phyloP scores from a whole-genome alignment of 495 filamentous ascomycete species.

The Bacidia gigantensis region DNA sequence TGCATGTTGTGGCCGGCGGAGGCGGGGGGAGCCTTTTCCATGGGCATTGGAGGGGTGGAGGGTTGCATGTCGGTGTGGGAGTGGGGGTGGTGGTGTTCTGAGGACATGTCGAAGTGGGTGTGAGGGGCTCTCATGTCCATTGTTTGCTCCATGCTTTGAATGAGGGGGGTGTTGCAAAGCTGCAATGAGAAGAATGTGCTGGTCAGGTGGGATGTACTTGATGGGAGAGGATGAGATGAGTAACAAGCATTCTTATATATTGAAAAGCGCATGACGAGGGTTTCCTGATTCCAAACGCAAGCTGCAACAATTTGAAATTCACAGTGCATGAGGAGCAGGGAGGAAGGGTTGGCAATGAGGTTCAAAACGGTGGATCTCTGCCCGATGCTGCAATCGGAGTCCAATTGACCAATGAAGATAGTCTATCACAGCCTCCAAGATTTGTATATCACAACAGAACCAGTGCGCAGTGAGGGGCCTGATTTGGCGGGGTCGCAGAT shows the following conservation, averaged over 20 bases:
- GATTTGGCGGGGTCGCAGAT: not conserved
- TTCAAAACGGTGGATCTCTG: not conserved
- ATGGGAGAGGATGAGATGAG: not conserved
- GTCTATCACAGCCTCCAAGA: not conserved
- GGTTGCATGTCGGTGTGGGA: not conserved
- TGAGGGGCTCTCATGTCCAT: not conserved
- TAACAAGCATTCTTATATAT: not conserved
- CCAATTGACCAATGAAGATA: not conserved
- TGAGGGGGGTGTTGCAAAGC: not conserved
- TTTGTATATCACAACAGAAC: not conserved
- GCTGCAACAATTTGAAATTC: not conserved
- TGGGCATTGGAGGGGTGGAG: not conserved
- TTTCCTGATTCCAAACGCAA: not conserved
- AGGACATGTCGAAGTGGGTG: not conserved
- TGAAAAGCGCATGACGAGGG: not conserved
- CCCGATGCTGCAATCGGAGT: not conserved
- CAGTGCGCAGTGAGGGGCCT: not conserved
- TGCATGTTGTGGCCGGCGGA: constrained; percentile 16
- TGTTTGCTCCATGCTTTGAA: not conserved
- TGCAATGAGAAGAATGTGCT: not conserved
- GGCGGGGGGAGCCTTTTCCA: not conserved
- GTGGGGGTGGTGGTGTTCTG: not conserved
- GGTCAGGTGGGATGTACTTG: not conserved
- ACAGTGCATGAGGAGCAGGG: not conserved
- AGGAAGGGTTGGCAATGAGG: not conserved